A percentile compares a stretch with the other conserved stretches of the same genome.
Conservation (phyloP, 208 protist genomes). For the Leishmania major region DNA sequence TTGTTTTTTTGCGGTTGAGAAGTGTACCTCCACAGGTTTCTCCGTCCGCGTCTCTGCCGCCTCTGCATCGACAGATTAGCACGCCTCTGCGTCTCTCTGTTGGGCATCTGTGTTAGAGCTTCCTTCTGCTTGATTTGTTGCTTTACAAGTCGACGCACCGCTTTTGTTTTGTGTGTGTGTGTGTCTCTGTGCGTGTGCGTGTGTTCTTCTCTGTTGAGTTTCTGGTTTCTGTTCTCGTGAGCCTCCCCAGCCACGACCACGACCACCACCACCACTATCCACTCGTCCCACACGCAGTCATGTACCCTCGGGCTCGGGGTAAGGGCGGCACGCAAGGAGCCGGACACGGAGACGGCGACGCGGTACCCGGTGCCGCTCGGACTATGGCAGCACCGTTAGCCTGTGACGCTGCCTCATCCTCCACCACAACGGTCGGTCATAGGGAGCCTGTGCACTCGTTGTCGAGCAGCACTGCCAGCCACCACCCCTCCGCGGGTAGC, state of each 20-base stretch:
- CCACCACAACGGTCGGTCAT: background rate
- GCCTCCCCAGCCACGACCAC: background rate
- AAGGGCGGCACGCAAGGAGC: background rate
- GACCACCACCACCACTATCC: background rate
- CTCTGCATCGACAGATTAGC: too few relatives aligned
- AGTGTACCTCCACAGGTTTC: too few relatives aligned
- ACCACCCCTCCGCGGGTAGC: background rate
- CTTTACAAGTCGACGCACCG: too few relatives aligned
- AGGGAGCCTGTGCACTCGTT: background rate
- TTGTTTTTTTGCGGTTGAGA: too few relatives aligned
- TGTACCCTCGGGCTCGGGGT: constrained; percentile 4
- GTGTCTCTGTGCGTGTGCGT: background rate
- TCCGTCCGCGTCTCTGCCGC: too few relatives aligned
- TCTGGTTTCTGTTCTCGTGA: background rate
- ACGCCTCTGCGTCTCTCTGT: too few relatives aligned
- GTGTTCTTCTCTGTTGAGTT: background rate
- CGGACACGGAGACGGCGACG: background rate
- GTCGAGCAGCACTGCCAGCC: background rate
- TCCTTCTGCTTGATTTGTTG: too few relatives aligned
- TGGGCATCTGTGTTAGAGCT: too few relatives aligned
- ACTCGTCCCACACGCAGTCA: background rate
- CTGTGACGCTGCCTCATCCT: background rate
- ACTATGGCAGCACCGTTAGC: background rate
- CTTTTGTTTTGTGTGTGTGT: background rate
- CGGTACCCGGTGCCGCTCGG: background rate